Conservation (phyloP, 2,329 filamentous ascomycete species). For the Didymella sp. region DNA sequence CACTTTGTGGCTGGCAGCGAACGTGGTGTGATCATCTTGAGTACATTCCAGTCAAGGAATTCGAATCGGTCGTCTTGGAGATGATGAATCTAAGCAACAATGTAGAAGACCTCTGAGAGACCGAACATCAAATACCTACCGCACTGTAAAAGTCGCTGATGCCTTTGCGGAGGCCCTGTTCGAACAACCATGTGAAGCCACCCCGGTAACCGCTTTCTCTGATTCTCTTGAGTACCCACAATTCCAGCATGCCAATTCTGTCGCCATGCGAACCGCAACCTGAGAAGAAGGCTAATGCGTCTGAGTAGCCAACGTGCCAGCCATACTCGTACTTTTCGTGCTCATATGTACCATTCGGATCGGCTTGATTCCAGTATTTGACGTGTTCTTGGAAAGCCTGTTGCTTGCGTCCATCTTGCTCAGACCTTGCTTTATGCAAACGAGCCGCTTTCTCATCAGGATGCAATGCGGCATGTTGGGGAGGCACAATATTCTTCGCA, state of each 20-base stretch:
- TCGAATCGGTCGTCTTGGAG: constrained; percentile 10
- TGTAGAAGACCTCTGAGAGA: background rate
- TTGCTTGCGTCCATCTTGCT: constrained; percentile 46
- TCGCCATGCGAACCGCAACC: constrained; percentile 52
- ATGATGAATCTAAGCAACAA: constrained; percentile 4
- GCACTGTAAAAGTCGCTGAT: constrained; percentile 50
- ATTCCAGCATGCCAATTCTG: constrained; percentile 63
- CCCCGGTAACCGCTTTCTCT: constrained; percentile 59
- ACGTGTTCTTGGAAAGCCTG: constrained; percentile 54
- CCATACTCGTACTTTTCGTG: constrained; percentile 63
- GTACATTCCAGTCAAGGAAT: constrained; percentile 17
- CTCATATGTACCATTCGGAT: constrained; percentile 57
- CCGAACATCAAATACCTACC: constrained; percentile 26
- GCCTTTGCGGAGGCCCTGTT: constrained; percentile 58
- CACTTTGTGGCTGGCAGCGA: constrained; percentile 1
- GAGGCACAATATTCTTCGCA: constrained; percentile 51
- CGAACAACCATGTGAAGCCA: constrained; percentile 59
- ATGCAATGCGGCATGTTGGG: constrained; percentile 34
- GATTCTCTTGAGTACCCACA: constrained; percentile 65
- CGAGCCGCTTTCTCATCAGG: constrained; percentile 33
- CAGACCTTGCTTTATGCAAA: constrained; percentile 51
- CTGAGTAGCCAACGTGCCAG: constrained; percentile 63
- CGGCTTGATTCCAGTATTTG: constrained; percentile 58
- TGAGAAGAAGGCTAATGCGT: constrained; percentile 61
- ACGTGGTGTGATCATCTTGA: constrained; percentile 4